phyloP scores from a whole-genome alignment of 2,329 filamentous ascomycete species.

The Fonsecaea pedrosoi region DNA sequence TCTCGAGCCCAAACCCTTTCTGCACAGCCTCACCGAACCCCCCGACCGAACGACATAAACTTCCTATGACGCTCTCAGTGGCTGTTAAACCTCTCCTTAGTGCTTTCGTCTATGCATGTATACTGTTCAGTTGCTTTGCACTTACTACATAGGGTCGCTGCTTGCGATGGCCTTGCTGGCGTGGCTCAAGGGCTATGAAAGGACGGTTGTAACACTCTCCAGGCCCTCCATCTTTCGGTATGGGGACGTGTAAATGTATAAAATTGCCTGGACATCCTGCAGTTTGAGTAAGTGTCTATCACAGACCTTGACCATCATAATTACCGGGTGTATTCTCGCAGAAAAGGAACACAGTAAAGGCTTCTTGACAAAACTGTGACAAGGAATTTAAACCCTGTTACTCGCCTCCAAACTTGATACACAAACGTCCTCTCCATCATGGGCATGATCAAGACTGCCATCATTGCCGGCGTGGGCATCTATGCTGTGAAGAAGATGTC shows the following conservation, averaged over 20 bases:
- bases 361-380: not conserved
- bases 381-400: not conserved
- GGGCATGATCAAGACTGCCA: slow-evolving; percentile 29
- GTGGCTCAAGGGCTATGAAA: not conserved
- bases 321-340: not conserved
- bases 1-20: not conserved
- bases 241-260: not conserved
- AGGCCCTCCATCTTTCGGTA: not conserved
- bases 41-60: not conserved
- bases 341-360: not conserved
- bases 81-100: not conserved
- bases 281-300: not conserved
- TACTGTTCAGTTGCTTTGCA: not conserved
- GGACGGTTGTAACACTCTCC: too few relatives aligned
- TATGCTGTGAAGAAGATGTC: slow-evolving; percentile 26
- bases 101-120: not conserved
- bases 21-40: slow-evolving; percentile 12
- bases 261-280: not conserved
- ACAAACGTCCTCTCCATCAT: slow-evolving; percentile 4
- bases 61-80: not conserved
- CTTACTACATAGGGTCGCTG: not conserved
- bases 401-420: not conserved
- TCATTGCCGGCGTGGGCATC: slow-evolving; percentile 25
- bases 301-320: not conserved
- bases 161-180: slow-evolving; percentile 12